Base-by-base conservation (phyloP, 345 rosid genomes). In the Eucalyptus camaldulensis region DNA sequence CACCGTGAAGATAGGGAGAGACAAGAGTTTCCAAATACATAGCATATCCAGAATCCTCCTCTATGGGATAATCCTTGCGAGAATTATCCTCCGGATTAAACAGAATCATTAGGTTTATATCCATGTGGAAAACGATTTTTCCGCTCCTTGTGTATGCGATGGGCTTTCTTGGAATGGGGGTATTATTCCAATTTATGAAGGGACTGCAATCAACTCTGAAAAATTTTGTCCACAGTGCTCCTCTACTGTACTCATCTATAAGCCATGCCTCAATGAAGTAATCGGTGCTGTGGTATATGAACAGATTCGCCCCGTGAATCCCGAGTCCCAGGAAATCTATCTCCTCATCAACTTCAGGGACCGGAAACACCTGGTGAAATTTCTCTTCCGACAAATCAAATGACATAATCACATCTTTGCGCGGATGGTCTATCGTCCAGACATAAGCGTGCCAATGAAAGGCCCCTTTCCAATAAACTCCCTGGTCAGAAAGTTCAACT, bases 401-500 rank as follows among this genome's bases (percentile, higher is more conserved):
- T 56, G 62, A 22, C 62, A 56, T 22, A 56, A 56, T 56, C 62
- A 56, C 62, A 56, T 21, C 62, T 24, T 56, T 22, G 29, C 12
- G 2, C 6, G 0, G 13, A 24, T 24, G 0, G 29, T 9, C 62
- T 21, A 56, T 53, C 24, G 2, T 51, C 56, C 22, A 54, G 27
- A 56, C 62, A 21, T 10, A 22, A 62, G 56, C 10, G 24, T 53
- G 56, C 33, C 69, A 13, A 1, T 13, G 33, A 27, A 62, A 29
- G 69, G 33, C 33, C 31, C 69, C 69, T 5, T 62, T 62, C 69
- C 69, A 29, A 62, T 29, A 62, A 62, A 29, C 33, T 62, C 69
- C 33, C 1, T 13, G 8, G 3, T 1, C 5, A 14, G 17, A 6
- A 62, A 5, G 8, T 6, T 6, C 15, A 0, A 27, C 31, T 25